Percentiles rank a stretch among this genome's conserved stretches.
Conservation (phyloP, 805 yeast species). For the Starmera amethionina region DNA sequence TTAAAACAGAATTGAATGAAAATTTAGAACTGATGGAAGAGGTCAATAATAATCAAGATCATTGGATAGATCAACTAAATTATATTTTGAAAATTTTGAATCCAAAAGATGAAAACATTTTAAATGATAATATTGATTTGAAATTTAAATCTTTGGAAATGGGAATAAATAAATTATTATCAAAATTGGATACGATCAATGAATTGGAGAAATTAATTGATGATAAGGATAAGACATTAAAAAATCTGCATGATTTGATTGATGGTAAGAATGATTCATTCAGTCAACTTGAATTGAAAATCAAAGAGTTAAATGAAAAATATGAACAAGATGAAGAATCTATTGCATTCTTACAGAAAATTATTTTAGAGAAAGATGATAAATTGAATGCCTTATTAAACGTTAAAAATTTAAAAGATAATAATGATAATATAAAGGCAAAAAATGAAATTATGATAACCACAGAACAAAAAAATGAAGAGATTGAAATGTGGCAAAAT, state of each 20-base stretch:
- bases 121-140: too few species aligned
- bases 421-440: too few species aligned
- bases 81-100: constrained; percentile 6
- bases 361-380: too few species aligned
- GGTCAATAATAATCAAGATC: not conserved
- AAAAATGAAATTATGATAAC: too few species aligned
- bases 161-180: too few species aligned
- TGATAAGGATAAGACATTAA: too few species aligned
- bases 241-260: not conserved
- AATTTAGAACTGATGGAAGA: not conserved
- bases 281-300: constrained; percentile 8
- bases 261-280: constrained; percentile 5
- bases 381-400: too few species aligned
- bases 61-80: constrained; percentile 7
- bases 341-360: too few species aligned
- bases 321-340: not conserved
- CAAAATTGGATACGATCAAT: too few species aligned
- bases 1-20: constrained; percentile 9
- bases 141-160: constrained; percentile 1
- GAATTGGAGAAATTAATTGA: too few species aligned
- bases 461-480: constrained; percentile 1
- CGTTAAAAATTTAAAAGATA: too few species aligned
- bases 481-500: constrained; percentile 12
- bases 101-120: constrained; percentile 4
- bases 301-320: constrained; percentile 5